Evolutionary conservation across 2,329 filamentous ascomycete species (phyloP).

Genomic region (Davidsoniella australis): DNA sequence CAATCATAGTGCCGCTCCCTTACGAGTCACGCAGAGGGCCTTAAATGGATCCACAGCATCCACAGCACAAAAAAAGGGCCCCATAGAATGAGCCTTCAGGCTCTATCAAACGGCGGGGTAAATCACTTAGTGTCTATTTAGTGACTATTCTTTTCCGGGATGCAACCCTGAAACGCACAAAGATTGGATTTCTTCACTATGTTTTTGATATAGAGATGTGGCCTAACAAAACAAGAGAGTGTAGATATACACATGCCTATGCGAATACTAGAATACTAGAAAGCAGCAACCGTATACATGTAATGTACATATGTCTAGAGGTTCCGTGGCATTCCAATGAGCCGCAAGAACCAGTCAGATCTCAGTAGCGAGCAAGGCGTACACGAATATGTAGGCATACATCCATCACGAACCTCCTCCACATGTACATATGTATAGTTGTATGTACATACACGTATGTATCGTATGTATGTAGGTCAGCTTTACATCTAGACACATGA

Average conservation of each 20-base stretch:
- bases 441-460: background rate
- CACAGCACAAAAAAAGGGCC: background rate
- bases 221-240: background rate
- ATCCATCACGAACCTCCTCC: background rate
- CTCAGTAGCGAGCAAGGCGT: background rate
- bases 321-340: background rate
- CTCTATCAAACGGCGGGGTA: slow-evolving; percentile 7
- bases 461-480: background rate
- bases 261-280: too few species aligned
- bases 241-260: background rate
- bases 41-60: background rate
- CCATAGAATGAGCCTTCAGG: background rate
- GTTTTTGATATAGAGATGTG: background rate
- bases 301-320: background rate
- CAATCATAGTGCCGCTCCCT: background rate
- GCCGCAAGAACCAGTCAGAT: background rate
- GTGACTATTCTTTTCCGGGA: slow-evolving; percentile 6
- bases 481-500: background rate
- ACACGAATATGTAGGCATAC: background rate
- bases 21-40: slow-evolving; percentile 8
- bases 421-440: too few species aligned
- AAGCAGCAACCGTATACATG: too few species aligned
- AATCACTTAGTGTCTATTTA: slow-evolving; percentile 10
- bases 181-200: background rate
- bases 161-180: slow-evolving; percentile 2